A percentile compares a stretch with the other conserved stretches of the same genome.
These are phyloP conservation scores for Pneumocystis jirovecii DNA, from an alignment of 1,139 yeast genomes.

Conservation along the genomic window DNA sequence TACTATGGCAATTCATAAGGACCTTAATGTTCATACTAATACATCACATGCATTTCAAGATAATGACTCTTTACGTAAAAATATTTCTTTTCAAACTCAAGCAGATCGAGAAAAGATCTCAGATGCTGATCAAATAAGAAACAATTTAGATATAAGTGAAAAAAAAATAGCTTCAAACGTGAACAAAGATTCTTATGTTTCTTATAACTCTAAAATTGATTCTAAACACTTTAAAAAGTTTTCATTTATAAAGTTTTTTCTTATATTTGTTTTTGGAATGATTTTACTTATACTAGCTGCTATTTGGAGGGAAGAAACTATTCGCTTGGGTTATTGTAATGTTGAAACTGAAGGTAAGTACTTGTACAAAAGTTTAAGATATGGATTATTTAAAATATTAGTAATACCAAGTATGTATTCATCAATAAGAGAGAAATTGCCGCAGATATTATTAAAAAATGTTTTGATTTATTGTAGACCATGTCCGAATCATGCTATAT, in stretches of 20 bases:
- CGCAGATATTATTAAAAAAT: neutral
- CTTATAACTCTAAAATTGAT: neutral
- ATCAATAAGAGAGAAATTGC: neutral
- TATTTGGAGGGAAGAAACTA: conserved; percentile 24
- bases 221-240: neutral
- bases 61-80: neutral
- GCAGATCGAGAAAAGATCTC: neutral
- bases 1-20: neutral
- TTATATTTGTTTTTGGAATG: neutral
- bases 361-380: neutral
- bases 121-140: neutral
- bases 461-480: conserved; percentile 50
- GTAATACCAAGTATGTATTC: neutral
- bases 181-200: neutral
- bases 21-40: neutral
- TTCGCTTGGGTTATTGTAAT: conserved; percentile 26
- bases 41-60: neutral
- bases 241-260: neutral
- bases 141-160: neutral
- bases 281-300: conserved; percentile 5
- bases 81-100: neutral
- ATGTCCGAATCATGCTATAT: conserved; percentile 73
- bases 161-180: neutral
- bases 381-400: neutral
- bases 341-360: conserved; percentile 17